A percentile compares a stretch with the other conserved stretches of the same genome.
Conservation (phyloP, 768 basidiomycete genomes). For the Russula sp. region DNA sequence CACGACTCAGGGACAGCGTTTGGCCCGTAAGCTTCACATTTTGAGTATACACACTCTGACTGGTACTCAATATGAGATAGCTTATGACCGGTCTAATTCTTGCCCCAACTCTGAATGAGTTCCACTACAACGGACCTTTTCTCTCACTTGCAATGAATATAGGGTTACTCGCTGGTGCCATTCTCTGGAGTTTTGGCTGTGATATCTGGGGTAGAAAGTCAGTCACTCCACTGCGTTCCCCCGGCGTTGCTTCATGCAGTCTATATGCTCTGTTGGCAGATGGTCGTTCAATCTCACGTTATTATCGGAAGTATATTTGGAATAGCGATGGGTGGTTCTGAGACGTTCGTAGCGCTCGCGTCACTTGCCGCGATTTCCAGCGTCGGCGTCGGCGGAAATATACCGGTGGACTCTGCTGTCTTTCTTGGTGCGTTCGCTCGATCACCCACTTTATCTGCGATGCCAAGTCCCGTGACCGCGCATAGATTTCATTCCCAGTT, state of each 20-base stretch:
- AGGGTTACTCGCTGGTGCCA: slow-evolving; percentile 51
- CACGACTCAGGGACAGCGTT: slow-evolving; percentile 55
- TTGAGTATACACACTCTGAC: not conserved
- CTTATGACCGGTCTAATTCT: slow-evolving; percentile 46
- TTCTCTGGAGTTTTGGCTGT: slow-evolving; percentile 49
- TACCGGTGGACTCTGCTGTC: slow-evolving; percentile 54
- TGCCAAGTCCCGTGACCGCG: not conserved
- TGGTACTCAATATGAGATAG: slow-evolving; percentile 31
- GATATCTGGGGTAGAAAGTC: slow-evolving; percentile 52
- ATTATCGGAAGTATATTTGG: slow-evolving; percentile 54
- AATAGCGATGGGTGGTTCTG: slow-evolving; percentile 47
- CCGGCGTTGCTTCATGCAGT: too few relatives aligned
- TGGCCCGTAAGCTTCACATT: slow-evolving; percentile 55
- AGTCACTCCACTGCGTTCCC: slow-evolving; percentile 14
- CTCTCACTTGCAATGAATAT: slow-evolving; percentile 52
- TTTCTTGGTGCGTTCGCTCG: slow-evolving; percentile 42
- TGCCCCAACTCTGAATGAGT: slow-evolving; percentile 48
- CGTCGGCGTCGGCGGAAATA: slow-evolving; percentile 55
- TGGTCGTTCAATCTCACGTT: slow-evolving; percentile 57
- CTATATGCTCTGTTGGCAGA: slow-evolving; percentile 31
- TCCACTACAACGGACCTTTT: slow-evolving; percentile 47
- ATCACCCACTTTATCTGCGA: not conserved
- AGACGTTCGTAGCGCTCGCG: slow-evolving; percentile 48
- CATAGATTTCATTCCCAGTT: slow-evolving; percentile 49
- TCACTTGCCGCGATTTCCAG: slow-evolving; percentile 47